phyloP scores from a whole-genome alignment of 176 grass and related monocot species.

The Hsuehochloa calcarea region DNA sequence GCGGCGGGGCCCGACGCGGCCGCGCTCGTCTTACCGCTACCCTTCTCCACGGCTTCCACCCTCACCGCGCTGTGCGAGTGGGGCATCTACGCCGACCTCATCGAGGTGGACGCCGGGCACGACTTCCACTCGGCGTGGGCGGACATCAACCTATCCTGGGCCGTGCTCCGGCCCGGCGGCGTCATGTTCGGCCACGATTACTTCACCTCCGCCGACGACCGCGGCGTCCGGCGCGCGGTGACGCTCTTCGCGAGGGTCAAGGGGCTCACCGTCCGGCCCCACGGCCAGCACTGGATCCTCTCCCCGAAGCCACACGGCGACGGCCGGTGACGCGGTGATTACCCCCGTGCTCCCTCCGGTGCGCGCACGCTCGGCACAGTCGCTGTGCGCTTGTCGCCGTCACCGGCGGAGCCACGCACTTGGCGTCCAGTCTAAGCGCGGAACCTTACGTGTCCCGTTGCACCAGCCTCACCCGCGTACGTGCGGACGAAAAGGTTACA shows the following conservation, averaged over 20 bases:
- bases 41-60: constrained; percentile 85
- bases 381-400: not conserved
- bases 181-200: constrained; percentile 98
- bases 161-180: constrained; percentile 87
- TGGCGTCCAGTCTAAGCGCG: not conserved
- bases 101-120: constrained; percentile 97
- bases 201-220: constrained; percentile 75
- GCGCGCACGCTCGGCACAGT: not conserved
- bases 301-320: constrained; percentile 56
- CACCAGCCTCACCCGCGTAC: not conserved
- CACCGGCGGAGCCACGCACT: constrained; percentile 5
- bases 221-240: constrained; percentile 80
- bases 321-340: constrained; percentile 32
- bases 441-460: constrained; percentile 11
- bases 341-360: not conserved
- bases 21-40: constrained; percentile 57
- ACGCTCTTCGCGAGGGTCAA: constrained; percentile 80
- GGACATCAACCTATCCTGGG: constrained; percentile 92
- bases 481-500: constrained; percentile 7
- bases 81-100: constrained; percentile 89
- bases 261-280: constrained; percentile 57
- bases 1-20: constrained; percentile 37
- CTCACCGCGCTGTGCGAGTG: constrained; percentile 76
- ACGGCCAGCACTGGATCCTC: constrained; percentile 96
- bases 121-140: constrained; percentile 99